These are phyloP conservation scores for Lenwebbia sp. DNA, from an alignment of 345 rosid genomes.

Conservation along the genomic window DNA sequence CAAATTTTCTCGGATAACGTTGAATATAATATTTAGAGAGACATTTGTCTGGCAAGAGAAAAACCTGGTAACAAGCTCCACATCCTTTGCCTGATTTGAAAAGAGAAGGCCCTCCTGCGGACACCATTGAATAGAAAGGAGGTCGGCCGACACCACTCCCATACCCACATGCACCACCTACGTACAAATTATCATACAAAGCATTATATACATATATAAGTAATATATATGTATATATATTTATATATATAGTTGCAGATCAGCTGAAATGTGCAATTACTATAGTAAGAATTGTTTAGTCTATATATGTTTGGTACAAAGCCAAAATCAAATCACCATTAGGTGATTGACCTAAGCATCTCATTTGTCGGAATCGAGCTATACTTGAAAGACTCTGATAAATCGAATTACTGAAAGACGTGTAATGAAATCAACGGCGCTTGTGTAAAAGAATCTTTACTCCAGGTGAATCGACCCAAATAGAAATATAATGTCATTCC, in stretches of 20 bases:
- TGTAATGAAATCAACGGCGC: not conserved
- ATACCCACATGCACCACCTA: constrained; percentile 77
- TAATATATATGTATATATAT: too few species aligned
- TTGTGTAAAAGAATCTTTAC: not conserved
- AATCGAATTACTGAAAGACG: not conserved
- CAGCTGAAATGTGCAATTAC: not conserved
- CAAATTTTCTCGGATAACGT: not conserved
- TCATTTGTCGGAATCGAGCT: not conserved
- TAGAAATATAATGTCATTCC: not conserved
- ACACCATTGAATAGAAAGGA: constrained; percentile 33
- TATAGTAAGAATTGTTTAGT: not conserved
- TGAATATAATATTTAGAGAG: not conserved
- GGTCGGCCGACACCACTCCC: constrained; percentile 19
- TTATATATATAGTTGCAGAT: not conserved
- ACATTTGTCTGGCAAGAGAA: not conserved
- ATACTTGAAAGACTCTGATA: not conserved
- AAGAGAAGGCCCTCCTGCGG: constrained; percentile 52
- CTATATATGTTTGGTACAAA: not conserved
- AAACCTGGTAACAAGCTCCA: constrained; percentile 65
- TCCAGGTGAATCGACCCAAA: not conserved
- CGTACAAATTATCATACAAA: not conserved
- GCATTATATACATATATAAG: not conserved
- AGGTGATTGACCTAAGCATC: not conserved
- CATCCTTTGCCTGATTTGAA: constrained; percentile 52
- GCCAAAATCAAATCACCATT: not conserved